A percentile compares a stretch with the other conserved stretches of the same genome.
phyloP scores from a whole-genome alignment of 495 filamentous ascomycete genomes.

The Penicillium maclennaniae region DNA sequence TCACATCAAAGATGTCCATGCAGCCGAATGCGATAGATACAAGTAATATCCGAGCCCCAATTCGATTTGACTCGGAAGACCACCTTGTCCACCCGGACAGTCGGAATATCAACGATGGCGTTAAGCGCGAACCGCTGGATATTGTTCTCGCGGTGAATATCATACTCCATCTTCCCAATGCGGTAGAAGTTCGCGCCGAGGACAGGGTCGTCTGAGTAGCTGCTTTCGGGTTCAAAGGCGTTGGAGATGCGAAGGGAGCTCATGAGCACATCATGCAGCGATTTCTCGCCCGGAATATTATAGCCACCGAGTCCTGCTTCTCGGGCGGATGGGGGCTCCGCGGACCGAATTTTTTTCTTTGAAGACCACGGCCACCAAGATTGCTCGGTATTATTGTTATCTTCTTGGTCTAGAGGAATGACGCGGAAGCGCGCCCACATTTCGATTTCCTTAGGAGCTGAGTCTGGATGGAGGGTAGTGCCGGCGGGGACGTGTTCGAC shows the following conservation, averaged over 20 bases:
- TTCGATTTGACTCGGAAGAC: constrained; percentile 45
- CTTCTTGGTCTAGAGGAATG: constrained; percentile 8
- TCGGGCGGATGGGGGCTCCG: constrained; percentile 8
- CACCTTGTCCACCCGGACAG: constrained; percentile 37
- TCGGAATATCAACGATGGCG: constrained; percentile 33
- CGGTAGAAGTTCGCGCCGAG: constrained; percentile 40
- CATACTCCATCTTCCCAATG: constrained; percentile 43
- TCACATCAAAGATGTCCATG: constrained; percentile 35
- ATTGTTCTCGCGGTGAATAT: constrained; percentile 29
- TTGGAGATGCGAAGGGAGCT: constrained; percentile 28
- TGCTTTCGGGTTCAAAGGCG: constrained; percentile 18
- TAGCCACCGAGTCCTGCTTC: constrained; percentile 16
- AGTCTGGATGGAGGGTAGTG: constrained; percentile 27
- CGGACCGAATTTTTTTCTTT: neutral
- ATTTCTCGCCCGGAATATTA: constrained; percentile 9
- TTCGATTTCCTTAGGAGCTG: constrained; percentile 45
- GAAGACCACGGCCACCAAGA: neutral
- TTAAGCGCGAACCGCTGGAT: constrained; percentile 36
- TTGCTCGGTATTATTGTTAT: neutral
- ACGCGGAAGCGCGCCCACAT: constrained; percentile 40
- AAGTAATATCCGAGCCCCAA: constrained; percentile 45
- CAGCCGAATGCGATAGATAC: constrained; percentile 45
- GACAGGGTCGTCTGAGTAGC: constrained; percentile 33
- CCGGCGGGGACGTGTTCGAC: constrained; percentile 44
- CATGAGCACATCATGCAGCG: constrained; percentile 33